These are phyloP conservation scores for Oropetium thomaeum DNA, from an alignment of 176 grass and related monocot genomes.

Conservation along the genomic window DNA sequence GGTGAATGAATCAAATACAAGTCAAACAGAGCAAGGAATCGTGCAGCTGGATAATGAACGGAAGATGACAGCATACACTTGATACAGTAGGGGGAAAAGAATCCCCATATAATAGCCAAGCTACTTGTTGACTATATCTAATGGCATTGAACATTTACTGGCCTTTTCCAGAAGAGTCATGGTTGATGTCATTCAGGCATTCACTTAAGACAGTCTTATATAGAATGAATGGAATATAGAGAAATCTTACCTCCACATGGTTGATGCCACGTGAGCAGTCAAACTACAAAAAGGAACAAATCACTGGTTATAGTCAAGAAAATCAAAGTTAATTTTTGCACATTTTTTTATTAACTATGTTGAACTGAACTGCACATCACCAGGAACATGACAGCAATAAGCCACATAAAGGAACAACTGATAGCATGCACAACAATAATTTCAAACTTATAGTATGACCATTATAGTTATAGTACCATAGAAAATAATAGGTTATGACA, in stretches of 20 bases:
- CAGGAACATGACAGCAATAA: not conserved
- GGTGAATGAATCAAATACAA: not conserved
- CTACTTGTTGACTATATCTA: not conserved
- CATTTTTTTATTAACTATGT: not conserved
- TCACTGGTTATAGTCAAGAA: conserved; percentile 15
- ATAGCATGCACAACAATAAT: not conserved
- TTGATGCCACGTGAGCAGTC: conserved; percentile 63
- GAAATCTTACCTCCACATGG: conserved; percentile 70
- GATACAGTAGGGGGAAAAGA: not conserved
- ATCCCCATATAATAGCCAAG: not conserved
- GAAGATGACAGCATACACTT: not conserved
- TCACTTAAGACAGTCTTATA: too few species aligned
- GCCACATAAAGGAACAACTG: not conserved
- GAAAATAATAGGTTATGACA: not conserved
- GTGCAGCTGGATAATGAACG: not conserved
- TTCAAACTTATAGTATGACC: not conserved
- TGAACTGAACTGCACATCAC: not conserved
- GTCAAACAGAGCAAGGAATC: not conserved
- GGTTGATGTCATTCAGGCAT: too few species aligned
- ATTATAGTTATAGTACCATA: not conserved
- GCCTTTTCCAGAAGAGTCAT: too few species aligned
- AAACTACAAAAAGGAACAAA: conserved; percentile 67
- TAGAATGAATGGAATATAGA: too few species aligned
- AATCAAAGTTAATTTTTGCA: not conserved
- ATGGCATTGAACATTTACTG: too few species aligned